Conservation (phyloP, 2,329 filamentous ascomycete genomes). For the Teratosphaeria epicoccoides region DNA sequence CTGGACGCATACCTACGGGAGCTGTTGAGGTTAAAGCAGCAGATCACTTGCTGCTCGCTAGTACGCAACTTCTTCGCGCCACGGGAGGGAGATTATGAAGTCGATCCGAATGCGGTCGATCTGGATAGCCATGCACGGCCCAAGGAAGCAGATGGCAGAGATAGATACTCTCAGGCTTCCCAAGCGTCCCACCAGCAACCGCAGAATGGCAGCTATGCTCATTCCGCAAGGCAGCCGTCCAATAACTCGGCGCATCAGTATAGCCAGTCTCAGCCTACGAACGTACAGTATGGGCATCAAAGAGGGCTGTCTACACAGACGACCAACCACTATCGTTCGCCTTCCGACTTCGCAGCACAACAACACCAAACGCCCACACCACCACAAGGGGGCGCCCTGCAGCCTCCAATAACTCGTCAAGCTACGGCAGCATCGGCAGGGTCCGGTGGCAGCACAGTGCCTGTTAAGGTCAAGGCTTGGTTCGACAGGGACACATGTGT, state of each 20-base stretch:
- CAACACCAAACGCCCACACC: background rate
- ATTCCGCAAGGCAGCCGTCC: slow-evolving; percentile 14
- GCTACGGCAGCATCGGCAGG: slow-evolving; percentile 10
- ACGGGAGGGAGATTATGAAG: slow-evolving; percentile 83
- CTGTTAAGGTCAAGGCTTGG: slow-evolving; percentile 85
- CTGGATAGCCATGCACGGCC: slow-evolving; percentile 57
- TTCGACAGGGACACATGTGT: slow-evolving; percentile 80
- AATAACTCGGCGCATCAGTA: slow-evolving; percentile 15
- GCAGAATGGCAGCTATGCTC: slow-evolving; percentile 10
- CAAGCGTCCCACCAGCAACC: slow-evolving; percentile 15
- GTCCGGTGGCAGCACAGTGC: slow-evolving; percentile 34
- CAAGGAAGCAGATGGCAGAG: slow-evolving; percentile 45
- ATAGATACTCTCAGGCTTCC: slow-evolving; percentile 37
- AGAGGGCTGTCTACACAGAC: slow-evolving; percentile 1
- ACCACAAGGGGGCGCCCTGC: background rate
- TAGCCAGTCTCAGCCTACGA: slow-evolving; percentile 10
- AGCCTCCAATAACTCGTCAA: slow-evolving; percentile 3
- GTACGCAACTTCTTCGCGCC: slow-evolving; percentile 88
- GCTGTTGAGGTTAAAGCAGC: slow-evolving; percentile 66
- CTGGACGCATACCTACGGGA: slow-evolving; percentile 94
- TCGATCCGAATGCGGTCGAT: slow-evolving; percentile 56
- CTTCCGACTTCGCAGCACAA: slow-evolving; percentile 13
- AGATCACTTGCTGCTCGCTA: slow-evolving; percentile 74
- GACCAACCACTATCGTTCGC: slow-evolving; percentile 15
- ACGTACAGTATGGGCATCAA: slow-evolving; percentile 9